Base-by-base conservation (phyloP, 768 basidiomycete species). In the Russula sp. region DNA sequence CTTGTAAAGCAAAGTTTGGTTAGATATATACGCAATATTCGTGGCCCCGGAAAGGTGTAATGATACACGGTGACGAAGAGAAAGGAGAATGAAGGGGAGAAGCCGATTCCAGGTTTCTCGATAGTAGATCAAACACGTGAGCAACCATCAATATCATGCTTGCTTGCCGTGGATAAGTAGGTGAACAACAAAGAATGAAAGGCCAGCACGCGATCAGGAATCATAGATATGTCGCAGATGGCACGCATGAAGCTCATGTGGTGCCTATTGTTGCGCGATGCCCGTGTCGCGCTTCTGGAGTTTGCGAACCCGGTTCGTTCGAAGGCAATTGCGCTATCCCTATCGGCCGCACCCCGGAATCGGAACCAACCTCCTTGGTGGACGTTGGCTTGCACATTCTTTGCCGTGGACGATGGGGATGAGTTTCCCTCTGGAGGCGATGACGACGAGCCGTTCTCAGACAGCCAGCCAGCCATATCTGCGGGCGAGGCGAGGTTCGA, bases 211-310 rank as follows among this genome's bases (percentile, higher is more conserved):
- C 24, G 24, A 36, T 65, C 34, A 65, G 4, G 49, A 52, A 49
- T 42, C 8, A 34, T 57, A 34, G 57, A 40, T 14, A 24, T 55
- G 1, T 61, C 59, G n/a, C 24, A 49, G 42, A 65, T 30, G 13
- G 54, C 24, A 46, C 59, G 55, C 20, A 52, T 56, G 26, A 57
- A 61, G 32, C 55, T 44, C n/a, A 18, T 36, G 38, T 7, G 64
- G 32, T 49, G 64, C 9, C 30, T 65, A 20, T n/a, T 65, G 64
- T 13, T 34, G 36, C 10, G n/a, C 24, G 36, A 60, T 18, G n/a
- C 20, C 4, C 30, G 24, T 34, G 26, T 48, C 26, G 18, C 34
- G 61, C 28, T 49, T 66, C 56, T 26, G 10, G 24, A 63, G 62
- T 46, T 24, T 48, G 44, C 61, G 63, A 7, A 52, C 8, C 24